phyloP scores from a whole-genome alignment of 768 basidiomycete species.

The Gloeostereum incarnatum region DNA sequence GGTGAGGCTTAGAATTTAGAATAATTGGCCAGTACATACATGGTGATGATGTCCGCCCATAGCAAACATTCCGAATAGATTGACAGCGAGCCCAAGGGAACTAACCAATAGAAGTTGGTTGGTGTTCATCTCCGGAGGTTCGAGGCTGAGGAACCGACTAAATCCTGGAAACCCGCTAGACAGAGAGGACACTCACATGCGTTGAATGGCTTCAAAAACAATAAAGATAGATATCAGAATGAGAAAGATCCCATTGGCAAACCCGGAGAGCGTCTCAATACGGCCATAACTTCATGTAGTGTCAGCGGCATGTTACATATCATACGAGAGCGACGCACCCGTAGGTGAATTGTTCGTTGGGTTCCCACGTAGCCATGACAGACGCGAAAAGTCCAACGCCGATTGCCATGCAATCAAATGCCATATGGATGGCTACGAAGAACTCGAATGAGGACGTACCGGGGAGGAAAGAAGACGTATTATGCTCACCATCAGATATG shows the following conservation, averaged over 20 bases:
- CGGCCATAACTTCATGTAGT: slow-evolving; percentile 70
- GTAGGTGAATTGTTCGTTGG: slow-evolving; percentile 91
- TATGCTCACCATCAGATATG: slow-evolving; percentile 88
- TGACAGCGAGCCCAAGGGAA: slow-evolving; percentile 82
- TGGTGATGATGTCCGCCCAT: slow-evolving; percentile 94
- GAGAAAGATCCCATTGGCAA: slow-evolving; percentile 93
- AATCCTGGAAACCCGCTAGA: background rate
- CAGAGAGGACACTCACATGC: slow-evolving; percentile 48
- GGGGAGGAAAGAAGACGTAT: too few species aligned
- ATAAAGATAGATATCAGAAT: slow-evolving; percentile 96
- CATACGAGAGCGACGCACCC: slow-evolving; percentile 43
- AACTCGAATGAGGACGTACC: slow-evolving; percentile 4
- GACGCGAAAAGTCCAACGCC: slow-evolving; percentile 92
- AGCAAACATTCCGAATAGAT: slow-evolving; percentile 97
- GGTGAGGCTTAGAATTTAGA: slow-evolving; percentile 2
- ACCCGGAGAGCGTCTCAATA: slow-evolving; percentile 95
- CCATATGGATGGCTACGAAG: slow-evolving; percentile 91
- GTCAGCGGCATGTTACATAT: slow-evolving; percentile 2
- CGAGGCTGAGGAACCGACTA: slow-evolving; percentile 40
- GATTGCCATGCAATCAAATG: slow-evolving; percentile 97
- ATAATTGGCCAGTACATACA: slow-evolving; percentile 28
- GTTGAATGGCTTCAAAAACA: slow-evolving; percentile 94
- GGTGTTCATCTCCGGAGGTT: slow-evolving; percentile 98
- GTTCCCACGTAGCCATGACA: slow-evolving; percentile 97
- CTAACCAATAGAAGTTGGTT: slow-evolving; percentile 87